Percentiles rank a stretch among this genome's conserved stretches.
phyloP scores from a whole-genome alignment of 164 flowering plant species.

The Euptelea pleiosperma region DNA sequence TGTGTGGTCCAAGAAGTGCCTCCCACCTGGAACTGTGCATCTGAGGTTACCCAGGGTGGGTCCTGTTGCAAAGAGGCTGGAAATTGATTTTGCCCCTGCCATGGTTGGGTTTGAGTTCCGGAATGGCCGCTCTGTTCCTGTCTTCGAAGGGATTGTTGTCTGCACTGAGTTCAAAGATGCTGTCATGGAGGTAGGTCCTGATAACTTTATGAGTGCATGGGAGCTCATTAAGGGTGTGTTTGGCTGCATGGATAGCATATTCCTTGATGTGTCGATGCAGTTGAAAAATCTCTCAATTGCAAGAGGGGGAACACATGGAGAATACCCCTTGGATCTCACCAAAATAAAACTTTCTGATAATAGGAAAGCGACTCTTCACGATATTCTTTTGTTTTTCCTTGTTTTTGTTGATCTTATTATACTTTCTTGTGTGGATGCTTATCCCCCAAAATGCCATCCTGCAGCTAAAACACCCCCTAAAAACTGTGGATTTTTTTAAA shows the following conservation, averaged over 20 bases:
- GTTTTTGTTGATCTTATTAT: too few relatives aligned
- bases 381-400: too few relatives aligned
- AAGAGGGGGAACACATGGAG: too few relatives aligned
- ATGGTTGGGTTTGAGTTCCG: slow-evolving; percentile 98
- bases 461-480: background rate
- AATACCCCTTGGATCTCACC: too few relatives aligned
- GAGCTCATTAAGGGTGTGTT: background rate
- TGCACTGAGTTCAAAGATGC: slow-evolving; percentile 83
- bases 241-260: background rate
- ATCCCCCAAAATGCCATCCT: too few relatives aligned
- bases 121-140: slow-evolving; percentile 71
- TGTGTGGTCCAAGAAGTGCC: slow-evolving; percentile 97
- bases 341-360: too few relatives aligned
- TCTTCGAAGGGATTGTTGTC: slow-evolving; percentile 83
- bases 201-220: background rate
- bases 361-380: too few relatives aligned
- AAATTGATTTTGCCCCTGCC: slow-evolving; percentile 88
- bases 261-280: too few relatives aligned
- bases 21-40: slow-evolving; percentile 94
- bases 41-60: slow-evolving; percentile 69
- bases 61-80: slow-evolving; percentile 73
- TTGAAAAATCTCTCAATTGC: too few relatives aligned
- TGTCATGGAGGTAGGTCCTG: slow-evolving; percentile 63
- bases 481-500: too few relatives aligned
- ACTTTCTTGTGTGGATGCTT: too few relatives aligned